Conservation (phyloP, 805 yeast species). For the Yarrowia sp. region DNA sequence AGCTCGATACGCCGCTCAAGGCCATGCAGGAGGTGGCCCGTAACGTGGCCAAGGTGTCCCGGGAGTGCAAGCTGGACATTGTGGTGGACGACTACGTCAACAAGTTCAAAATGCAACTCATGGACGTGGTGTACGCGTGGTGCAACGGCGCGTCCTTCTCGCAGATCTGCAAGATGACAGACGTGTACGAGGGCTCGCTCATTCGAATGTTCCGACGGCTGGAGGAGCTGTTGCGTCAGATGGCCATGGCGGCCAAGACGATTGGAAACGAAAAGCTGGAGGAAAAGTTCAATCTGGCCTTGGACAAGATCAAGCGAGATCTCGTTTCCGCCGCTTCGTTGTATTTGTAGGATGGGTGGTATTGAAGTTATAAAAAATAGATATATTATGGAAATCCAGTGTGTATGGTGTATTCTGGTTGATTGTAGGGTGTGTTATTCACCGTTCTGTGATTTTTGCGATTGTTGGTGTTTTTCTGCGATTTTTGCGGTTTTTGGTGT, state of each 20-base stretch:
- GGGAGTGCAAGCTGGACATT: conserved; percentile 85
- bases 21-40: conserved; percentile 87
- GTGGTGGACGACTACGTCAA: conserved; percentile 91
- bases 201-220: conserved; percentile 92
- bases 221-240: conserved; percentile 88
- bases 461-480: too few species aligned
- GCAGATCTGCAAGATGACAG: conserved; percentile 97
- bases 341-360: conserved; percentile 46
- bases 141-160: conserved; percentile 94
- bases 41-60: conserved; percentile 82
- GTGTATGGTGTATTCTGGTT: too few species aligned
- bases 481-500: too few species aligned
- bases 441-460: too few species aligned
- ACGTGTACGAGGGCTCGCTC: conserved; percentile 94
- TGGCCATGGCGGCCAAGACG: conserved; percentile 87
- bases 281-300: conserved; percentile 81
- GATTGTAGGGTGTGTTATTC: too few species aligned
- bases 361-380: too few species aligned
- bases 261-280: conserved; percentile 87
- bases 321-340: conserved; percentile 95
- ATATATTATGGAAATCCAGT: too few species aligned
- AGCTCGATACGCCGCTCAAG: conserved; percentile 86
- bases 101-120: conserved; percentile 83
- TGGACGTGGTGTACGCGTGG: conserved; percentile 98
- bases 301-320: conserved; percentile 87